Percentiles rank a stretch among this genome's conserved stretches.
phyloP scores from a whole-genome alignment of 169 alveolate genomes.

The Eimeria acervulina region DNA sequence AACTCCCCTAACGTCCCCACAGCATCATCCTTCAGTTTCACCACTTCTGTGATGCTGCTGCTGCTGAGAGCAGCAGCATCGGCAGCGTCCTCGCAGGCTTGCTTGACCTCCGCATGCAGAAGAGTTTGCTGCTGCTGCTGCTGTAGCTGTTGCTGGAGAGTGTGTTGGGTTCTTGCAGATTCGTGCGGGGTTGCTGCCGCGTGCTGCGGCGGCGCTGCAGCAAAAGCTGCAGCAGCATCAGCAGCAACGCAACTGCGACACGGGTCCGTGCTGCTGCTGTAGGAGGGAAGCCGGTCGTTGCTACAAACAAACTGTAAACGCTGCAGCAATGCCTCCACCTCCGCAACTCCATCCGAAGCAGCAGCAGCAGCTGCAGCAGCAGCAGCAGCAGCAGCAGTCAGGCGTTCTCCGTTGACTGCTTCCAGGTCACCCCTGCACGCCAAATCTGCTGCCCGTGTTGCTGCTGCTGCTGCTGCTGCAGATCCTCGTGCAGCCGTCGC shows the following conservation, averaged over 20 bases:
- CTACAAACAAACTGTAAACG: not conserved
- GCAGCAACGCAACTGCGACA: not conserved
- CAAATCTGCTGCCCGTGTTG: no score
- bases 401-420: not conserved
- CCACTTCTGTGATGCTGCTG: not conserved
- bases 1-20: not conserved
- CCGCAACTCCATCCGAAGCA: constrained; percentile 13
- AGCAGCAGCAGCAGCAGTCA: no score
- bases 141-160: not conserved
- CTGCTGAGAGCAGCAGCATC: not conserved
- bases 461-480: no score
- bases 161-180: not conserved
- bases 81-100: not conserved
- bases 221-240: not conserved
- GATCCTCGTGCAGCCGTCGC: not conserved
- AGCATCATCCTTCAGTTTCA: not conserved
- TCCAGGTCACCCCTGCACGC: not conserved
- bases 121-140: not conserved
- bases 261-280: not conserved
- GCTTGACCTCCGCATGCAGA: not conserved
- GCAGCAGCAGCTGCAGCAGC: not conserved
- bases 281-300: not conserved
- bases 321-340: constrained; percentile 30
- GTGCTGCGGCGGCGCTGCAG: not conserved
- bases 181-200: not conserved